Evolutionary conservation across 1,284 basidiomycete species (phyloP), one percentile per base, ranked within the genome.

Genomic region (Vanrija sp.): DNA sequence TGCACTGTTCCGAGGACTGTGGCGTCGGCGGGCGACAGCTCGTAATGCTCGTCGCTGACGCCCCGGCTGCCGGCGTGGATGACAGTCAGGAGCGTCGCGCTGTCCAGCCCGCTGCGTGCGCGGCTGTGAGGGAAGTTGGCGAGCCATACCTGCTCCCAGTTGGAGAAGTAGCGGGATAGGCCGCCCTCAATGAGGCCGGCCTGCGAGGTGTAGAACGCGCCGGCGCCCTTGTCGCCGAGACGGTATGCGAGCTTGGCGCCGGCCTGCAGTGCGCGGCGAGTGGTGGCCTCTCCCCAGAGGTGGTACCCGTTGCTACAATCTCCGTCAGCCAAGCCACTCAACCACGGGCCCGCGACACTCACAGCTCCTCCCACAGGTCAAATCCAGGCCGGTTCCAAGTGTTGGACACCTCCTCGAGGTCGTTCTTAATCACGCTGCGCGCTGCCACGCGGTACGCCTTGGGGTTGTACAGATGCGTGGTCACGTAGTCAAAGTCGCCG

Each of bases 361-460:
- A 72, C 65, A 72, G 60, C 60, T 76, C 74, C 54, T 76, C 71
- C 69, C 72, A 76, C 4, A 76, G 63, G 54, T 80, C 79, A 54
- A 78, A 80, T 0, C 77, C 72, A 1, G 60, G 29, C 40, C 64
- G 45, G 49, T 51, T 47, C 76, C 78, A 80, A 0, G 65, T 61
- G 34, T 68, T 52, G 2, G 73, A 74, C 8, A 80, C 73, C 57
- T 80, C 79, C 55, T 82, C 80, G 18, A 81, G 65, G 60, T 82
- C 80, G 45, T 77, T 79, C 68, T 79, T 80, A 66, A 82, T 73
- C 10, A 79, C 71, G 16, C 60, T 67, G 19, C 62, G 51, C 9
- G 34, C 34, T 21, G 56, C 55, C 1, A 61, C 38, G 8, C 58
- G 51, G 0, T 71, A 16, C 9, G 55, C 21, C 5, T 38, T 25